A percentile compares a stretch with the other conserved stretches of the same genome.
These are phyloP conservation scores for Petunia hybrid DNA, from an alignment of 305 asterid genomes.

Conservation along the genomic window DNA sequence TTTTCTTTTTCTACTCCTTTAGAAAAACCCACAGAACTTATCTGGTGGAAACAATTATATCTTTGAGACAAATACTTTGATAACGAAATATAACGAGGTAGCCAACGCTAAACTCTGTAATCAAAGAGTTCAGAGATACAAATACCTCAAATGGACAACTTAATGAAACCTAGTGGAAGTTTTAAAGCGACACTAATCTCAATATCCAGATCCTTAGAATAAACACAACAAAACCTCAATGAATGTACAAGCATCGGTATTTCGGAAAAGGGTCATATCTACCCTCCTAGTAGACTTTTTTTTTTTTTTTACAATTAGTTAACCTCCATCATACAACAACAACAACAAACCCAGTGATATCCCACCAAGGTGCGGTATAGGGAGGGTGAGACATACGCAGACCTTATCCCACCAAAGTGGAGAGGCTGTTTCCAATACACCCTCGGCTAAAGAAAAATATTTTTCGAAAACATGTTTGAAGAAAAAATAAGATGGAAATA, in stretches of 20 bases:
- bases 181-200: slow-evolving; percentile 15
- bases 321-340: no score
- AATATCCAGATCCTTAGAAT: slow-evolving; percentile 25
- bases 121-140: slow-evolving; percentile 26
- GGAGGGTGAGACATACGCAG: no score
- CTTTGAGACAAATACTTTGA: neutral
- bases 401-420: no score
- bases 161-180: neutral
- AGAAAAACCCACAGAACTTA: neutral
- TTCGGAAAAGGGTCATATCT: no score
- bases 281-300: no score
- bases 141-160: slow-evolving; percentile 17
- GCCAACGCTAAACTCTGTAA: slow-evolving; percentile 9
- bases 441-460: no score
- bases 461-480: no score
- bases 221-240: neutral
- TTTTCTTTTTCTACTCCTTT: neutral
- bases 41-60: neutral
- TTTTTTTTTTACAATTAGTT: no score
- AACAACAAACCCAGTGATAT: no score
- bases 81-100: neutral
- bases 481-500: no score
- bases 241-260: slow-evolving; percentile 7
- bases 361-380: no score
- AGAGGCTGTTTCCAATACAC: no score